Evolutionary conservation across 2,329 filamentous ascomycete species (phyloP).

Genomic region (Fusarium piperis): DNA sequence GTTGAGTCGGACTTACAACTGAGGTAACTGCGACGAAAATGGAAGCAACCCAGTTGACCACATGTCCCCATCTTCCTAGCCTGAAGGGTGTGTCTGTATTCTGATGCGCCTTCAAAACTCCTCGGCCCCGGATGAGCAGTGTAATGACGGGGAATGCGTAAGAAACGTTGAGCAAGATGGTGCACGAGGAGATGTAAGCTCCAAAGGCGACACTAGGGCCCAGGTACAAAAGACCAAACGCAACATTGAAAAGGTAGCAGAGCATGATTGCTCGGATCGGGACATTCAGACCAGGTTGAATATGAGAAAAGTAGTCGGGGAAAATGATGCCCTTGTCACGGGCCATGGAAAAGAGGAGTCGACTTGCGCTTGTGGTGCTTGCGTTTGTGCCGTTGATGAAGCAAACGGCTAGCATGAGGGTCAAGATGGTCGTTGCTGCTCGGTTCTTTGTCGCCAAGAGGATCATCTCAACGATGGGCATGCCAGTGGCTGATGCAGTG

Average conservation of each 20-base stretch:
- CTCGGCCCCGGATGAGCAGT: slow-evolving; percentile 6
- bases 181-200: slow-evolving; percentile 21
- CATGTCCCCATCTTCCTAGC: slow-evolving; percentile 9
- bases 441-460: slow-evolving; percentile 52
- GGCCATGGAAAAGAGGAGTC: slow-evolving; percentile 50
- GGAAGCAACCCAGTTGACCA: slow-evolving; percentile 9
- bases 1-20: not conserved
- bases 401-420: slow-evolving; percentile 52
- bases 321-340: slow-evolving; percentile 18
- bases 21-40: slow-evolving; percentile 17
- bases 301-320: slow-evolving; percentile 6
- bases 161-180: slow-evolving; percentile 20
- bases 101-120: not conserved
- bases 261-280: slow-evolving; percentile 7
- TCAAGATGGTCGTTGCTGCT: slow-evolving; percentile 51
- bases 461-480: slow-evolving; percentile 58
- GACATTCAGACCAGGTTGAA: slow-evolving; percentile 8
- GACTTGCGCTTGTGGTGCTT: slow-evolving; percentile 53
- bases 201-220: slow-evolving; percentile 19
- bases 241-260: slow-evolving; percentile 13
- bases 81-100: slow-evolving; percentile 7
- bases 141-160: slow-evolving; percentile 17
- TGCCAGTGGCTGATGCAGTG: slow-evolving; percentile 49
- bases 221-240: slow-evolving; percentile 19
- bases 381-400: slow-evolving; percentile 57